These are phyloP conservation scores for Plasmodium adleri DNA, from an alignment of 169 alveolate species.

Conservation along the genomic window DNA sequence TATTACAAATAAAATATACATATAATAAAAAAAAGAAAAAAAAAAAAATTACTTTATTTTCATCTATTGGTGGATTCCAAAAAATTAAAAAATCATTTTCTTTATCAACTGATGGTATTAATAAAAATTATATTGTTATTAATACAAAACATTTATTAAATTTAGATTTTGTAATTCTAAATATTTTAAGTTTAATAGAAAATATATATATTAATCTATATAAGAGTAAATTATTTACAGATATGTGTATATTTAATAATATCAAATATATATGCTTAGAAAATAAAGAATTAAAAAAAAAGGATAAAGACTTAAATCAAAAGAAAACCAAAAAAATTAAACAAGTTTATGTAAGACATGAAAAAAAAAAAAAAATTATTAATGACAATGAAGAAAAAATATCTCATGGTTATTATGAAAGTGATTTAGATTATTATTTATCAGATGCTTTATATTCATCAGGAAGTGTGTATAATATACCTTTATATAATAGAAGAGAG, in stretches of 20 bases:
- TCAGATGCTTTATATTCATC: background rate
- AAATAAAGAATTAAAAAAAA: constrained; percentile 20
- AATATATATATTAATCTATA: constrained; percentile 53
- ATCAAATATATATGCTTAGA: constrained; percentile 57
- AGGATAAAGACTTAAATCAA: constrained; percentile 1
- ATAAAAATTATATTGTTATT: constrained; percentile 23
- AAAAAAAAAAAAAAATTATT: constrained; percentile 4
- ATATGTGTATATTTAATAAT: constrained; percentile 73
- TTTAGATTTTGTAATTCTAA: constrained; percentile 37
- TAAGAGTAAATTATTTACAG: constrained; percentile 61
- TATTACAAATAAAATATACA: constrained; percentile 40
- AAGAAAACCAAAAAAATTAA: background rate
- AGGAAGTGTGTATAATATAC: background rate
- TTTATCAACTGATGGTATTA: background rate
- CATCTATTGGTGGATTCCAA: background rate
- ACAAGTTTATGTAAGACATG: constrained; percentile 8
- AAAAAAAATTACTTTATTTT: background rate
- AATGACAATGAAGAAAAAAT: background rate
- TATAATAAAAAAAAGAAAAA: constrained; percentile 16
- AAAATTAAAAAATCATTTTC: too few species aligned
- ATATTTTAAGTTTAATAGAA: constrained; percentile 23
- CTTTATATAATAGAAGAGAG: too few species aligned
- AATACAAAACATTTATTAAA: constrained; percentile 33
- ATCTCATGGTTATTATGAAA: background rate
- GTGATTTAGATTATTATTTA: background rate